phyloP scores from a whole-genome alignment of 805 yeast genomes.

The Suhomyces sp. region DNA sequence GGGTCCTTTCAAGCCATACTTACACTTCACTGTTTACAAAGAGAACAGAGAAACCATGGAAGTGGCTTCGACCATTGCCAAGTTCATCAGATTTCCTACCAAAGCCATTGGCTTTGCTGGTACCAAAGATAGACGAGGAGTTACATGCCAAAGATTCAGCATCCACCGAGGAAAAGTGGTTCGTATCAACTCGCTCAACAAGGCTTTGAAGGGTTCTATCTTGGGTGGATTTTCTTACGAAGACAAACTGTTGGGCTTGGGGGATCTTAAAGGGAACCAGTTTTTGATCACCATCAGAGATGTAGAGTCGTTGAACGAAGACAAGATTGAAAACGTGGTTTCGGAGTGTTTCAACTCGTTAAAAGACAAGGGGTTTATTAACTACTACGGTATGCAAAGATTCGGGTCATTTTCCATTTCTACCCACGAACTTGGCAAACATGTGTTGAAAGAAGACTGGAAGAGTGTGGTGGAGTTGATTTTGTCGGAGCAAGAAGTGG shows the following conservation, averaged over 20 bases:
- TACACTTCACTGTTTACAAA: slow-evolving; percentile 81
- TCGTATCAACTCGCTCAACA: slow-evolving; percentile 73
- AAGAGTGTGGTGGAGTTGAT: slow-evolving; percentile 73
- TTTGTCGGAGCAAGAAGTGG: slow-evolving; percentile 81
- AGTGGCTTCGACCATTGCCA: slow-evolving; percentile 71
- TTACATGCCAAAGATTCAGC: slow-evolving; percentile 81
- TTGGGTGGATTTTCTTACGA: slow-evolving; percentile 77
- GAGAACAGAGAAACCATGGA: slow-evolving; percentile 98
- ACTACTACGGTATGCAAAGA: slow-evolving; percentile 97
- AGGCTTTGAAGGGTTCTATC: slow-evolving; percentile 68
- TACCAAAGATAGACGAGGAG: slow-evolving; percentile 95
- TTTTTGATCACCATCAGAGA: slow-evolving; percentile 83
- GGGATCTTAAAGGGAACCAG: slow-evolving; percentile 86
- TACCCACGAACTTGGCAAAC: slow-evolving; percentile 81
- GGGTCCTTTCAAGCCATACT: slow-evolving; percentile 65
- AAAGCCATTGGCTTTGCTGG: slow-evolving; percentile 81
- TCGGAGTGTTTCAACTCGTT: slow-evolving; percentile 55
- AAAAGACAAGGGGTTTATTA: slow-evolving; percentile 72
- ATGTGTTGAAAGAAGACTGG: slow-evolving; percentile 72
- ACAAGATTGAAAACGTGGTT: slow-evolving; percentile 45
- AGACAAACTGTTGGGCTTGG: slow-evolving; percentile 62
- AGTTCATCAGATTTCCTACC: slow-evolving; percentile 70
- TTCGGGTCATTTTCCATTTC: slow-evolving; percentile 95
- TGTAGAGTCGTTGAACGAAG: slow-evolving; percentile 39
- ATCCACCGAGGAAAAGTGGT: slow-evolving; percentile 67